Conservation (phyloP, 2,329 filamentous ascomycete genomes). For the Arthrinium puccinioides region DNA sequence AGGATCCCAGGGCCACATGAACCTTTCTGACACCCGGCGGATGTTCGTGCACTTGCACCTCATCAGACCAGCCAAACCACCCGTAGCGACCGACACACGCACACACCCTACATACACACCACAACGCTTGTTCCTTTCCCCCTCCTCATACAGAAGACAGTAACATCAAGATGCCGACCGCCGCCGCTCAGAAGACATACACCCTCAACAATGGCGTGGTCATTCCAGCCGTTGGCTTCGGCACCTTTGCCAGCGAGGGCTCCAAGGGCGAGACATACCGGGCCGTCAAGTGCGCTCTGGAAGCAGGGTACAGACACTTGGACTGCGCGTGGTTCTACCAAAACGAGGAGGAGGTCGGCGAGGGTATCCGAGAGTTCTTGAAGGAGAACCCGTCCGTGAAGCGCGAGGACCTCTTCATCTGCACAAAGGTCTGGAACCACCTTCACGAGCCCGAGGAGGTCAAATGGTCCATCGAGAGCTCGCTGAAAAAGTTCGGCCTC, state of each 20-base stretch:
- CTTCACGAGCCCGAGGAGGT: conserved; percentile 57
- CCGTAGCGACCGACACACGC: background rate
- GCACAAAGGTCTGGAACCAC: conserved; percentile 64
- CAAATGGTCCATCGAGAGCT: conserved; percentile 42
- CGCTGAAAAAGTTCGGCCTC: conserved; percentile 43
- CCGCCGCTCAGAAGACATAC: conserved; percentile 21
- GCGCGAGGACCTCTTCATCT: conserved; percentile 48
- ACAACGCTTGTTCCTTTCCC: too few relatives aligned
- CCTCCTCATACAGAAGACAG: too few relatives aligned
- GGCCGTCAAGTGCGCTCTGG: conserved; percentile 57
- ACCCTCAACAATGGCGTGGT: conserved; percentile 45
- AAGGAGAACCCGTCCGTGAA: conserved; percentile 35
- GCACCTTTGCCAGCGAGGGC: conserved; percentile 62
- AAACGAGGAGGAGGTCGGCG: conserved; percentile 57
- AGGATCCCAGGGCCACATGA: too few relatives aligned
- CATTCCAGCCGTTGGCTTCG: conserved; percentile 57
- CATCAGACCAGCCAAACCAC: background rate
- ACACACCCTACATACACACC: background rate
- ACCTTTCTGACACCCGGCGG: background rate
- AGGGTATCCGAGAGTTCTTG: conserved; percentile 42
- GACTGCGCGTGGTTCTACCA: conserved; percentile 64
- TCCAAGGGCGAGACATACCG: conserved; percentile 50
- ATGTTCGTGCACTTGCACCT: too few relatives aligned
- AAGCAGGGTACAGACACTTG: conserved; percentile 58
- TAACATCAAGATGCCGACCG: background rate